phyloP scores from a whole-genome alignment of 306 rosid genomes.

The Quercus mongolica region DNA sequence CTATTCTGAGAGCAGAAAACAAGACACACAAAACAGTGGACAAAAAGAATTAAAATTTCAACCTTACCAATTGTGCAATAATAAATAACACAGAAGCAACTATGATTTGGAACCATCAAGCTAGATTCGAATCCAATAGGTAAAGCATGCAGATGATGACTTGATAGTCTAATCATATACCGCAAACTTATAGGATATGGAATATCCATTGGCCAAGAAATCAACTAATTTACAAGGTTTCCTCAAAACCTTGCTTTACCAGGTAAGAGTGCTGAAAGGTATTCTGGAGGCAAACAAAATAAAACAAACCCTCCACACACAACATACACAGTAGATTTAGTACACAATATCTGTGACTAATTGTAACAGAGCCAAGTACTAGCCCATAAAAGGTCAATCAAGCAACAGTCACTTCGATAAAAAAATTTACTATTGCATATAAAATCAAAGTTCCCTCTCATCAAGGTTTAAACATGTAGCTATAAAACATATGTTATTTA shows the following conservation, averaged over 20 bases:
- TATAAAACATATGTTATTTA: too few species aligned
- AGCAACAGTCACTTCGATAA: not conserved
- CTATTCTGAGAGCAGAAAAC: too few species aligned
- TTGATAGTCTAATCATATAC: not conserved
- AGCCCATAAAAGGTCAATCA: not conserved
- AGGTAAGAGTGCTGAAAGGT: not conserved
- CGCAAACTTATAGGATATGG: not conserved
- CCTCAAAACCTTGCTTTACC: not conserved
- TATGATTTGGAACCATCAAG: constrained; percentile 15
- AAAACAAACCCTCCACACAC: not conserved
- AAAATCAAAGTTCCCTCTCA: constrained; percentile 9
- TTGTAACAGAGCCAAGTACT: not conserved
- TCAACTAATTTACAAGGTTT: not conserved
- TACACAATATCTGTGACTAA: not conserved
- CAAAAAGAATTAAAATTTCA: not conserved
- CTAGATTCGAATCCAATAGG: not conserved
- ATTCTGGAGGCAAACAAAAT: not conserved
- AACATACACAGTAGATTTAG: not conserved
- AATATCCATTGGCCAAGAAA: not conserved
- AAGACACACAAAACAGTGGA: too few species aligned
- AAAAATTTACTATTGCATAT: not conserved
- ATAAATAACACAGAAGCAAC: not conserved
- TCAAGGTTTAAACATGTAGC: constrained; percentile 7
- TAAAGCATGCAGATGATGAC: not conserved
- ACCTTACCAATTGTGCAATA: constrained; percentile 2